Evolutionary conservation across 371 early-diverging fungal genomes (phyloP).

Genomic region (Quaeritorhiza haematococci): DNA sequence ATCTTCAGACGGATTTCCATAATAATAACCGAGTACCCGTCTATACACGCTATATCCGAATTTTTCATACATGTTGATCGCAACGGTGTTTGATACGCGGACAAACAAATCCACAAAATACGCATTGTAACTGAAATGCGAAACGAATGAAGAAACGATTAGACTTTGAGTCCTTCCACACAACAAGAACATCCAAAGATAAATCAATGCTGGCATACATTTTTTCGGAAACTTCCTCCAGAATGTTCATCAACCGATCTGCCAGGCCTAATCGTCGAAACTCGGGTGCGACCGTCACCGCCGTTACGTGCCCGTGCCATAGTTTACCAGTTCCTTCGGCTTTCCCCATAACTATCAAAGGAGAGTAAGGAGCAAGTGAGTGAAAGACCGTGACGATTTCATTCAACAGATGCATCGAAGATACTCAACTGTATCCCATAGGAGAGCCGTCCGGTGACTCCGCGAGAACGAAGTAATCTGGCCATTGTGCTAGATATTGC

Average conservation of each 20-base stretch:
- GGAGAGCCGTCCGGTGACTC: slow-evolving; percentile 64
- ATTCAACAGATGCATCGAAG: no score
- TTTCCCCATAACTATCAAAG: slow-evolving; percentile 92
- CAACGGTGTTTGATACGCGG: slow-evolving; percentile 88
- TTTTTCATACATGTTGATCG: slow-evolving; percentile 91
- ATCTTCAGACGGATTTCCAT: slow-evolving; percentile 62
- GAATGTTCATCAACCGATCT: slow-evolving; percentile 78
- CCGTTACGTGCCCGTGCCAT: slow-evolving; percentile 99
- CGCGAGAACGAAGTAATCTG: slow-evolving; percentile 83
- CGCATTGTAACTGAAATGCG: slow-evolving; percentile 75
- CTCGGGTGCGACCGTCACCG: slow-evolving; percentile 95
- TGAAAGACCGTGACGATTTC: no score
- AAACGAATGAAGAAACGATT: background rate
- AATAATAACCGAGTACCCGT: slow-evolving; percentile 86
- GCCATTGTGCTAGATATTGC: slow-evolving; percentile 89
- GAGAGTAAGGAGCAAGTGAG: no score
- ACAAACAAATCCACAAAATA: slow-evolving; percentile 99
- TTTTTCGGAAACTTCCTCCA: slow-evolving; percentile 91
- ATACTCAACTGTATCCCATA: slow-evolving; percentile 79
- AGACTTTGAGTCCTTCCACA: background rate
- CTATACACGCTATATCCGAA: slow-evolving; percentile 93
- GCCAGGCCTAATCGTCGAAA: slow-evolving; percentile 92
- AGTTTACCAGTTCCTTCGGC: slow-evolving; percentile 84
- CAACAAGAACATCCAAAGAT: background rate
- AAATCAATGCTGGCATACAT: slow-evolving; percentile 52